Evolutionary conservation across 2,329 filamentous ascomycete species (phyloP), one percentile per base, ranked within the genome.

Genomic region (Trichothecium roseum): DNA sequence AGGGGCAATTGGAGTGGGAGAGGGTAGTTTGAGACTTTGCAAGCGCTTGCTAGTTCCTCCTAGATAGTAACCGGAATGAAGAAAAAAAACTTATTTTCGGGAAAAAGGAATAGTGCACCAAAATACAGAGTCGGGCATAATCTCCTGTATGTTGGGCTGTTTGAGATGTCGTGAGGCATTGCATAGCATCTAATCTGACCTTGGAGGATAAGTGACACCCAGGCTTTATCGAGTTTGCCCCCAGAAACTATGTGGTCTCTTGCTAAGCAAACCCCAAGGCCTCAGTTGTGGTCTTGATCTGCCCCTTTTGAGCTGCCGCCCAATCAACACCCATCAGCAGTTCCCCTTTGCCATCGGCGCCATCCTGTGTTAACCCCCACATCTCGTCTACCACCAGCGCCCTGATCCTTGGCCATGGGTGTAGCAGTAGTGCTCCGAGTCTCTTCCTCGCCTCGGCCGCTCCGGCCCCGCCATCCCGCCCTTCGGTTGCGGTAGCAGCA

Each of bases 381-480:
- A 81, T 52, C 54, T 75, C 72, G 45, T 81, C 77, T 4, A 75
- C 66, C 13, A 74, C 75, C 31, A 65, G 53, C 40, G 57, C 70
- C 40, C 78, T 61, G 45, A 93, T 77, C 48, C 74, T 73, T 5
- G 88, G 86, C 66, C 85, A 94, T 1, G 85, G 84, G 62, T 94
- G 89, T 38, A 76, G 58, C 42, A 94, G 62, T 64, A 94, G 74
- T 16, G 72, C 76, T 0, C 72, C 72, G 28, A 95, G 61, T 53
- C 87, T 84, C 51, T 71, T 77, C 36, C 78, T 56, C 4, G 81
- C 81, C 38, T 64, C 63, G 8, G 62, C 58, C 7, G 74, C 59
- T 1, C 62, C 60, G 18, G 37, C 38, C 9, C 30, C 45, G 8
- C 24, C 44, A n/a, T 24, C 10, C 20, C 20, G 20, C 20, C 20